Conservation (phyloP, 2,329 filamentous ascomycete genomes). For the Ilyonectria sp. region DNA sequence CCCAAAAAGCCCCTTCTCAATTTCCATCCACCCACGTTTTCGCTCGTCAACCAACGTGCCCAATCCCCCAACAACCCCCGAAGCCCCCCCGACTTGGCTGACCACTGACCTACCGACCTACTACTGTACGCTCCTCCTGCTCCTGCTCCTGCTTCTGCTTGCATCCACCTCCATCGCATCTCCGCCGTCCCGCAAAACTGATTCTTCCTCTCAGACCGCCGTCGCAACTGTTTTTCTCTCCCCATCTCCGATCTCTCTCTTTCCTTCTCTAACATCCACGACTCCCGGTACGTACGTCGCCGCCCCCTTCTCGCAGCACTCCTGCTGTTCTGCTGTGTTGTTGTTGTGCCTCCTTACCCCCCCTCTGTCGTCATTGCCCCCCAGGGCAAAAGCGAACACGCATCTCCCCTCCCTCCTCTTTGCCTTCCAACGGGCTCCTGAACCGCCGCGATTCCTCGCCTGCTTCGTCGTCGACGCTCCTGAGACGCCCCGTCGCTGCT, state of each 20-base stretch:
- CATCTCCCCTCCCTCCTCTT: slow-evolving; percentile 39
- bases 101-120: not conserved
- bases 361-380: slow-evolving; percentile 60
- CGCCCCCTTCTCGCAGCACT: slow-evolving; percentile 16
- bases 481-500: slow-evolving; percentile 24
- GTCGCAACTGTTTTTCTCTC: slow-evolving; percentile 40
- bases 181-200: slow-evolving; percentile 44
- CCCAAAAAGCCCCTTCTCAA: slow-evolving; percentile 50
- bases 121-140: slow-evolving; percentile 28
- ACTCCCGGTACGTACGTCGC: slow-evolving; percentile 41
- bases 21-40: slow-evolving; percentile 52
- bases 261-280: slow-evolving; percentile 34
- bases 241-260: slow-evolving; percentile 35
- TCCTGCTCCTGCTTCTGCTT: slow-evolving; percentile 27
- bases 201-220: slow-evolving; percentile 47
- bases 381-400: slow-evolving; percentile 43
- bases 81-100: slow-evolving; percentile 36
- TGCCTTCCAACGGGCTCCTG: slow-evolving; percentile 27
- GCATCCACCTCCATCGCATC: slow-evolving; percentile 38
- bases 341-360: slow-evolving; percentile 50
- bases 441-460: slow-evolving; percentile 31
- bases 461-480: slow-evolving; percentile 33
- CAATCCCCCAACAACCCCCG: slow-evolving; percentile 49
- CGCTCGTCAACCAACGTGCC: slow-evolving; percentile 51
- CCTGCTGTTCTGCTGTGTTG: slow-evolving; percentile 36